Evolutionary conservation across 2,329 filamentous ascomycete genomes (phyloP).

Genomic region (Penicillium glabrum): DNA sequence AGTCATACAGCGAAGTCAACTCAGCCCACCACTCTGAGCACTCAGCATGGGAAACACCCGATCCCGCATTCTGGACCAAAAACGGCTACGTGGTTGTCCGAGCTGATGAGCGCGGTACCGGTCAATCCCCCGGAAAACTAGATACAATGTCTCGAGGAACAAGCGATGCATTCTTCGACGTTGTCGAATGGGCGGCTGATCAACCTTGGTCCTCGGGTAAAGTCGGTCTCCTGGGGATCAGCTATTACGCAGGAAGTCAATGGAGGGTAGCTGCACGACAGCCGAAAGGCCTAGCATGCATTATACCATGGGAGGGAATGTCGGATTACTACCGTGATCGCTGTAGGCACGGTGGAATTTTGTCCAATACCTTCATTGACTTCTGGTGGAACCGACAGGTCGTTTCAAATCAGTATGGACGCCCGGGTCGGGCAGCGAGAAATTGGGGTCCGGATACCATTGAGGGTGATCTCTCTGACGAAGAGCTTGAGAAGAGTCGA

Average conservation of each 20-base stretch:
- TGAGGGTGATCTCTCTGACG: slow-evolving; percentile 38
- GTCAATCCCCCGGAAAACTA: slow-evolving; percentile 50
- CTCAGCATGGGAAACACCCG: slow-evolving; percentile 59
- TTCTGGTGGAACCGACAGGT: slow-evolving; percentile 71
- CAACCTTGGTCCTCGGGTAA: slow-evolving; percentile 47
- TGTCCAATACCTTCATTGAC: slow-evolving; percentile 59
- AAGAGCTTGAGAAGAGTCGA: slow-evolving; percentile 38
- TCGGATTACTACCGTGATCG: slow-evolving; percentile 57
- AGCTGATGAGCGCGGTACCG: slow-evolving; percentile 49
- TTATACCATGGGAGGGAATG: slow-evolving; percentile 46
- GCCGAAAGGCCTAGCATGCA: slow-evolving; percentile 52
- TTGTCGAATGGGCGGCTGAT: slow-evolving; percentile 50
- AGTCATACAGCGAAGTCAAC: not conserved
- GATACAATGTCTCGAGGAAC: slow-evolving; percentile 52
- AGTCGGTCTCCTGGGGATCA: slow-evolving; percentile 53
- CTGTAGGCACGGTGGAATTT: slow-evolving; percentile 62
- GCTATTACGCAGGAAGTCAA: slow-evolving; percentile 55
- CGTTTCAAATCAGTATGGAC: slow-evolving; percentile 67
- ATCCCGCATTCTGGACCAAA: slow-evolving; percentile 55
- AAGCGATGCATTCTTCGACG: slow-evolving; percentile 47
- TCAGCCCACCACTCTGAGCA: slow-evolving; percentile 27
- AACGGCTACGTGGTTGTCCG: slow-evolving; percentile 56
- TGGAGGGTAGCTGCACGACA: slow-evolving; percentile 55
- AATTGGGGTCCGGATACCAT: slow-evolving; percentile 50
- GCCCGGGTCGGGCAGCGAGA: slow-evolving; percentile 42